Base-by-base conservation (phyloP, 1,284 basidiomycete species). In the Ustilago xerochloae region DNA sequence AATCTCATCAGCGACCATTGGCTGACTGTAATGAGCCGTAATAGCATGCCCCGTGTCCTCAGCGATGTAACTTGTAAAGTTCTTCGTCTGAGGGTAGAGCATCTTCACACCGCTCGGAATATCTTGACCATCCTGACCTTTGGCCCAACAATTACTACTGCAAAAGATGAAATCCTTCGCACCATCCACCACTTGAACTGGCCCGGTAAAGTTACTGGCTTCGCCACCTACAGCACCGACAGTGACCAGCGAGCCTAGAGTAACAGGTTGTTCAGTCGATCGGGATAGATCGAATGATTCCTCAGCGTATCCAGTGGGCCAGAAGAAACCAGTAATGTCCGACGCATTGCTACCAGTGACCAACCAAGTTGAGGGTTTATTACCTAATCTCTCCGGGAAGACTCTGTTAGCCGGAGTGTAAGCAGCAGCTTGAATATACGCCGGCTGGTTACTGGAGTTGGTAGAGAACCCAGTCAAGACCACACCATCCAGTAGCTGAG, bases 181-280 rank as follows among this genome's bases (percentile, higher is more conserved):
- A 32, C 86, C 86, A 15, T 85, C 85, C 7, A 86, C 79, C 52
- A 86, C 83, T n/a, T 84, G 78, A 2, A 85, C 79, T 7, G 85
- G 85, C 8, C 80, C 72, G 18, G 76, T 84, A 56, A 80, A 86
- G 60, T 80, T 73, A n/a, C 51, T 35, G 8, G 79, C 58, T 24
- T 18, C 15, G n/a, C 75, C 81, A 29, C 63, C 77, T 50, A 68
- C 68, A 24, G 46, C 65, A 29, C 69, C 68, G 28, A 81, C 67
- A 22, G 81, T 80, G 55, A 81, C 68, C 54, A 84, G 79, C 39
- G 81, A 80, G 13, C 84, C 85, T 43, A 86, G 78, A 8, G 82
- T 85, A 15, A 79, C 75, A 9, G 84, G 80, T 57, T 79, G 78
- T 50, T 77, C 81, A 20, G 68, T 78, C 35, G 56, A 35, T 36